Conservation (phyloP, 345 rosid species). For the Citrus reticulata region DNA sequence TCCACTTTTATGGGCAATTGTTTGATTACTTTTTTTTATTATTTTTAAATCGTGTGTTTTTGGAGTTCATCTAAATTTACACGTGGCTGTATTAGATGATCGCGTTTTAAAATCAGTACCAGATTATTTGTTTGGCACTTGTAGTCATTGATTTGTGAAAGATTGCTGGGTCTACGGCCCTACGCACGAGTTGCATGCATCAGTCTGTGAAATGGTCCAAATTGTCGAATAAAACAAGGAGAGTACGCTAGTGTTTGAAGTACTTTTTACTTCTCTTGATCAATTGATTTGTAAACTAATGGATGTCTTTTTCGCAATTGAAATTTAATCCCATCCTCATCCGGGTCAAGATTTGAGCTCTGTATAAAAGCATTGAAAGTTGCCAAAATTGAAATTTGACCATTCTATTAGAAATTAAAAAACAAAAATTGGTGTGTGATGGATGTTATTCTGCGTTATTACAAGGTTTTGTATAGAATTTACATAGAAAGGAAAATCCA, state of each 20-base stretch:
- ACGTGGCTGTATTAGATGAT: neutral
- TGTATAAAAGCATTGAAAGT: neutral
- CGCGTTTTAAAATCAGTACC: neutral
- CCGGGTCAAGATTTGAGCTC: neutral
- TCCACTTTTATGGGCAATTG: neutral
- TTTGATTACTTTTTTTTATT: neutral
- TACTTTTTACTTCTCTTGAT: neutral
- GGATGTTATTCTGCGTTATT: neutral
- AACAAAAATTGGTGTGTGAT: neutral
- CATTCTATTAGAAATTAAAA: neutral
- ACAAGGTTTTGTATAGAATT: neutral
- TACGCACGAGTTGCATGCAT: neutral
- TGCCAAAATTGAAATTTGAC: neutral
- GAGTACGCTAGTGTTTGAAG: neutral
- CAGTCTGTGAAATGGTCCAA: constrained; percentile 1
- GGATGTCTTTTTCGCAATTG: neutral
- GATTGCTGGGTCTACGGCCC: neutral
- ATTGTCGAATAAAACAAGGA: neutral
- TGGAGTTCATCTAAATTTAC: too few species aligned
- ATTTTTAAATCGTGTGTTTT: neutral
- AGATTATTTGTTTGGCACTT: neutral
- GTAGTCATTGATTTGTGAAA: neutral
- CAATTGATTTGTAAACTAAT: neutral
- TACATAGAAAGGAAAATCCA: neutral
- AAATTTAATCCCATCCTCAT: neutral